Evolutionary conservation across 306 rosid species (phyloP), one percentile per base, ranked within the genome.

Genomic region (Hippophae tibetana): DNA sequence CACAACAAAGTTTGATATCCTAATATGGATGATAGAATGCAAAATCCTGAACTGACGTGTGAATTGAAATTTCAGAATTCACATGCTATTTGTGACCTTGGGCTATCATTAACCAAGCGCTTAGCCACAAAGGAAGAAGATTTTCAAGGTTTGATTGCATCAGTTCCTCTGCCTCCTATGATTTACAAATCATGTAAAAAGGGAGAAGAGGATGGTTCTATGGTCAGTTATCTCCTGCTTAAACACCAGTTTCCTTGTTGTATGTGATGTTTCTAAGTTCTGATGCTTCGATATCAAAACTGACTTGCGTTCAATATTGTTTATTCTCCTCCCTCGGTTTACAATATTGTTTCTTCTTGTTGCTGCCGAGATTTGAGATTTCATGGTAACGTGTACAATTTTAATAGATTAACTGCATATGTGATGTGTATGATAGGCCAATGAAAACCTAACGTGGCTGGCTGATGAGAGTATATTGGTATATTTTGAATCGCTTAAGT

Each of bases 21-120:
- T 31, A 31, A 31, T 31, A 10, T 18, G 46, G 6, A 27, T 10
- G 9, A 25, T 18, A 42, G 4, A 57, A 52, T 41, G 26, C 57
- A 31, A 31, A 44, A 63, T 42, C 59, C 23, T 46, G 40, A 62
- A 46, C 81, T 81, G 62, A 13, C 71, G 14, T 65, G 57, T 60
- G 62, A 43, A 56, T 67, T 70, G 68, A 61, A 44, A 61, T 77
- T 70, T 60, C 95, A 93, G 99, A 88, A 75, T 68, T 88, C 95
- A 52, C 79, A 79, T 78, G 97, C 94, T 66, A 82, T 93, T 63
- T 84, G 90, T 79, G 97, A 93, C 79, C 88, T 93, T 61, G 99
- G 95, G 50, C 69, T 93, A 65, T 81, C 94, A 68, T 80, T 89
- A 56, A 79, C 82, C 53, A 86, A 88, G 72, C 78, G 78, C 61